Evolutionary conservation across 805 yeast species (phyloP).

Genomic region (Teunomyces cretensis): DNA sequence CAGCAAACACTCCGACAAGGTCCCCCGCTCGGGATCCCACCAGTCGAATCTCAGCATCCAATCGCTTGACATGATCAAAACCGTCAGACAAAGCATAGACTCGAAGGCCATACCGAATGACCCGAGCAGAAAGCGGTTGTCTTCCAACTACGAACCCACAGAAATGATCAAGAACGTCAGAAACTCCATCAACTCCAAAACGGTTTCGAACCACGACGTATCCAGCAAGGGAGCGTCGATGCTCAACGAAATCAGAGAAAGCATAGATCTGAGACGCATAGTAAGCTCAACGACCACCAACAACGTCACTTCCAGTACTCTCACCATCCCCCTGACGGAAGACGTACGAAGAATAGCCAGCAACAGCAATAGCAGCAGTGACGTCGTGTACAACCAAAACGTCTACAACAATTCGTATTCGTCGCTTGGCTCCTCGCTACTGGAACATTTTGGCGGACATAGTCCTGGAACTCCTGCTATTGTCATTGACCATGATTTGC

Average conservation of each 20-base stretch:
- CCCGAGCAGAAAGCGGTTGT: constrained; percentile 11
- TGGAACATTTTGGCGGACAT: constrained; percentile 14
- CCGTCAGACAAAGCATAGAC: constrained; percentile 25
- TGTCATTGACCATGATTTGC: constrained; percentile 1
- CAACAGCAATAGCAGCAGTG: background rate
- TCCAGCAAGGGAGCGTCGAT: constrained; percentile 19
- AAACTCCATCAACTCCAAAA: constrained; percentile 30
- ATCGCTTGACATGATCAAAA: constrained; percentile 22
- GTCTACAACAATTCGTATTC: constrained; percentile 22
- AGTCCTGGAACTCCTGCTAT: constrained; percentile 8
- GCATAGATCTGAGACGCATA: constrained; percentile 35
- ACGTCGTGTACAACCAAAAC: constrained; percentile 4
- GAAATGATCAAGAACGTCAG: constrained; percentile 33
- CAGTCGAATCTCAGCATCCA: constrained; percentile 5
- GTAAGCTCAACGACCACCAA: background rate
- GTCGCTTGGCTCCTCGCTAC: constrained; percentile 25
- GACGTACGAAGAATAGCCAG: background rate
- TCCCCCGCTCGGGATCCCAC: constrained; percentile 2
- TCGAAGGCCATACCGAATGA: constrained; percentile 14
- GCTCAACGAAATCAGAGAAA: constrained; percentile 33
- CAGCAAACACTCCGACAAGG: background rate
- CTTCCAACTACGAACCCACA: constrained; percentile 23
- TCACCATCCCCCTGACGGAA: background rate
- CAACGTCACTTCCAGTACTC: background rate
- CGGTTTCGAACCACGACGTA: constrained; percentile 14